Evolutionary conservation across 1,284 basidiomycete species (phyloP), one percentile per base, ranked within the genome.

Genomic region (Pseudozyma flocculosa): DNA sequence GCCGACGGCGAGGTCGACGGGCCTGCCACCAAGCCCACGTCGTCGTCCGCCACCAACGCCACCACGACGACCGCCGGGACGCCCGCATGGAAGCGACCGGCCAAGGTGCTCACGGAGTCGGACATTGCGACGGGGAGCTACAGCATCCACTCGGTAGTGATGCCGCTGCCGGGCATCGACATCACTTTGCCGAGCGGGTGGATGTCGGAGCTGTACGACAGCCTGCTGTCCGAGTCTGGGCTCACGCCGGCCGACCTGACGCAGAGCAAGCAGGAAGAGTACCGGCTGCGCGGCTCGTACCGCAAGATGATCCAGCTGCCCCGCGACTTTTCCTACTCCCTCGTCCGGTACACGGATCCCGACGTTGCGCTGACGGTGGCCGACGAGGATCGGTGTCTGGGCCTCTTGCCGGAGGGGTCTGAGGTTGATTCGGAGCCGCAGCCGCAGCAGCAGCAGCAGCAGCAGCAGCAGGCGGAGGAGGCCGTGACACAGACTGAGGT

Each of bases 161-260:
- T 98, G 85, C 94, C 95, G 5, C 81, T 97, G 29, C 91, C 94
- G 22, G 95, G 95, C 4, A 90, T 87, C 70, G 89, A 94, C 72
- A 89, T 96, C 24, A 86, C 88, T 37, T 91, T 90, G 70, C 92
- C 93, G 0, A 87, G 86, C 4, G 90, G 91, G 13, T 76, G 82
- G 37, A 85, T 95, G 21, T 88, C 89, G 18, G 86, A 92, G 62
- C 83, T 86, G 51, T 97, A 94, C 79, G 82, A 82, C 55, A 84
- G 88, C 65, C 90, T 92, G 72, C 83, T 98, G 55, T 81, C 80
- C 50, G 82, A 84, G 61, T 93, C 98, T 78, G 92, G 90, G 0
- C 80, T 99, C 22, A 90, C 95, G 79, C 88, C 89, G 3, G 83
- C 89, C 54, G 87, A 90, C 72, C 90, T 94, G 78, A 51, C 52